Evolutionary conservation across 768 basidiomycete species (phyloP).

Genomic region (Xanthoconium stramineum): DNA sequence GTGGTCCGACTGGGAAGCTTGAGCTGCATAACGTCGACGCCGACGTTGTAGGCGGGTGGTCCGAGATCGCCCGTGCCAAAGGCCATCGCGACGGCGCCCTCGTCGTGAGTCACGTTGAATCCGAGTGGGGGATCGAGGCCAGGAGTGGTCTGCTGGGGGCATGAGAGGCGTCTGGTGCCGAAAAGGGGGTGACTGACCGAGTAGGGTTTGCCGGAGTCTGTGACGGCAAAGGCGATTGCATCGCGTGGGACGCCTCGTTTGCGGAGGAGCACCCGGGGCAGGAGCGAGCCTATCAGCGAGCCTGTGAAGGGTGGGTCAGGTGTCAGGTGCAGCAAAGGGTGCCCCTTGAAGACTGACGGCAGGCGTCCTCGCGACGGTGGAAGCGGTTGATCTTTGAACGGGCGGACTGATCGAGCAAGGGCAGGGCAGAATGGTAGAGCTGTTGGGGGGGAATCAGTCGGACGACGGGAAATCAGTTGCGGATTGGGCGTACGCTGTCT

Average conservation of each 20-base stretch:
- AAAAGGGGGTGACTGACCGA: slow-evolving; percentile 43
- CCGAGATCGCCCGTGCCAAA: slow-evolving; percentile 45
- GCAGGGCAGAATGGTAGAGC: slow-evolving; percentile 63
- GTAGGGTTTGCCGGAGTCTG: slow-evolving; percentile 73
- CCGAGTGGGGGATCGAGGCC: slow-evolving; percentile 54
- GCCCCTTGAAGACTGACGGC: slow-evolving; percentile 35
- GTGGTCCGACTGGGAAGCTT: slow-evolving; percentile 57
- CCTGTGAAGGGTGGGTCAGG: slow-evolving; percentile 40
- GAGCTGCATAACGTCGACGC: slow-evolving; percentile 82
- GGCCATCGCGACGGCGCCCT: slow-evolving; percentile 66
- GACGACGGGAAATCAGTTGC: no score
- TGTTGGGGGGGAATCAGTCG: slow-evolving; percentile 24
- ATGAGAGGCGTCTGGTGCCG: slow-evolving; percentile 3
- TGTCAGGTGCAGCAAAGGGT: neutral
- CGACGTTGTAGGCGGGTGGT: slow-evolving; percentile 56
- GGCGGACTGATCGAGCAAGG: slow-evolving; percentile 55
- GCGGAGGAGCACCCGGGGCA: slow-evolving; percentile 61
- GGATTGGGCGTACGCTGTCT: slow-evolving; percentile 32
- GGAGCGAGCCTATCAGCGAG: slow-evolving; percentile 71
- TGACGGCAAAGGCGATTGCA: slow-evolving; percentile 51
- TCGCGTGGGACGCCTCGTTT: slow-evolving; percentile 50
- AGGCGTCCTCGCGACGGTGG: slow-evolving; percentile 70
- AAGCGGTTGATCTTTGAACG: slow-evolving; percentile 59
- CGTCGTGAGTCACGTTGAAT: slow-evolving; percentile 84
- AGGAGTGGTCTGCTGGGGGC: slow-evolving; percentile 40